Conservation (phyloP, 306 rosid genomes). For the Vigna radiata region DNA sequence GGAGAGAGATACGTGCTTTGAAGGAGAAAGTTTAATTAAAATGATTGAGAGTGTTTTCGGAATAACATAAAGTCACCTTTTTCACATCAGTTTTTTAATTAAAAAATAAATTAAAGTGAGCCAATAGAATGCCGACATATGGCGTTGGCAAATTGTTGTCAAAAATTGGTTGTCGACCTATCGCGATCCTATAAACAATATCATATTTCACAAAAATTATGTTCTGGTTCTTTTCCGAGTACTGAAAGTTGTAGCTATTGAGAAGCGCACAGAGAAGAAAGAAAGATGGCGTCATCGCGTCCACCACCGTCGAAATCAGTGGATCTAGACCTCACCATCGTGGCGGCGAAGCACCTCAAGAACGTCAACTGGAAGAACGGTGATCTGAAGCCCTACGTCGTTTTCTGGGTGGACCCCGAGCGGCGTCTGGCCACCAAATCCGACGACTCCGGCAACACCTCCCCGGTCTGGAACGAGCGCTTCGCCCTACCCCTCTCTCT, state of each 20-base stretch:
- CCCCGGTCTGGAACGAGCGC: slow-evolving; percentile 90
- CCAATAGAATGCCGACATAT: no score
- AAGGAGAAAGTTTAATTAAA: no score
- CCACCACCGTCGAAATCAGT: slow-evolving; percentile 71
- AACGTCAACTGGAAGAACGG: slow-evolving; percentile 93
- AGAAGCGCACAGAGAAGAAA: background rate
- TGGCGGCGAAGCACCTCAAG: slow-evolving; percentile 88
- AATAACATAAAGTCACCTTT: no score
- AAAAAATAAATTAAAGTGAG: no score
- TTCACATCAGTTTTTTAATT: no score
- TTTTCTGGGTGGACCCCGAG: slow-evolving; percentile 83
- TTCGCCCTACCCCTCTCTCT: slow-evolving; percentile 71
- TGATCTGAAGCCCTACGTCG: slow-evolving; percentile 82
- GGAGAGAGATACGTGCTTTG: no score
- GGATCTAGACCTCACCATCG: slow-evolving; percentile 79
- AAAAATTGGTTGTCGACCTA: no score
- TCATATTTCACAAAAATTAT: background rate
- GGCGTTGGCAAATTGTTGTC: no score
- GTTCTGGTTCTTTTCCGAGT: background rate
- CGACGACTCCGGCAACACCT: slow-evolving; percentile 76
- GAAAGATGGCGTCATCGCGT: slow-evolving; percentile 69
- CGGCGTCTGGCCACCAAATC: slow-evolving; percentile 89
- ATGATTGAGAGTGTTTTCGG: no score
- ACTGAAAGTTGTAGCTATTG: background rate
- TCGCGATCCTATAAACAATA: background rate